These are phyloP conservation scores for Eucalyptus viminalis DNA, from an alignment of 345 rosid genomes.

Conservation along the genomic window DNA sequence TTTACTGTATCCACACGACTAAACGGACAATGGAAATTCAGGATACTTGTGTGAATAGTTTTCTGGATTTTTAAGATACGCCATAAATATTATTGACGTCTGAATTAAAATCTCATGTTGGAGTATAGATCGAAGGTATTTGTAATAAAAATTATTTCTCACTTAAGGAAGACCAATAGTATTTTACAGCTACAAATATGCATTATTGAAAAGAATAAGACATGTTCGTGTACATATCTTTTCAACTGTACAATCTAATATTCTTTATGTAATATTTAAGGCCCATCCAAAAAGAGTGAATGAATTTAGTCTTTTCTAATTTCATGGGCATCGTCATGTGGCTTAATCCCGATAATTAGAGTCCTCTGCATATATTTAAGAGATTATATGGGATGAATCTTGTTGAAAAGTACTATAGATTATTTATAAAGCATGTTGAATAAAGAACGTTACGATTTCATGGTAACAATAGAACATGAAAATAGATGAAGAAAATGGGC, in stretches of 20 bases:
- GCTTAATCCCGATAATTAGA: background rate
- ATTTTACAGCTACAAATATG: background rate
- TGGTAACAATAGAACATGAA: background rate
- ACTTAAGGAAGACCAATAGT: background rate
- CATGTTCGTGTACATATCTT: background rate
- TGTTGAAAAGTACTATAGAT: background rate
- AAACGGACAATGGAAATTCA: rapidly evolving
- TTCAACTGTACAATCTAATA: background rate
- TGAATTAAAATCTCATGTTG: background rate
- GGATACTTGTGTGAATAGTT: too few relatives aligned
- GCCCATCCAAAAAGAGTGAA: background rate
- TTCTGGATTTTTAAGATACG: background rate
- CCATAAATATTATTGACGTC: background rate
- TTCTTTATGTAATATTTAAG: background rate
- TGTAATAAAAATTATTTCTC: background rate
- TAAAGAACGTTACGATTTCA: background rate
- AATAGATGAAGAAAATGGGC: background rate
- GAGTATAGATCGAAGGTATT: background rate
- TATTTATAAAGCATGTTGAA: background rate
- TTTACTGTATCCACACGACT: background rate
- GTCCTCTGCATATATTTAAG: background rate
- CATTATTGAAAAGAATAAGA: background rate
- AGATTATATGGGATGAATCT: background rate
- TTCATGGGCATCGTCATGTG: rapidly evolving
- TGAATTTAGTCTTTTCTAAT: background rate